A percentile compares a stretch with the other conserved stretches of the same genome.
Conservation (phyloP, 305 asterid species). For the Fraxinus nigra region DNA sequence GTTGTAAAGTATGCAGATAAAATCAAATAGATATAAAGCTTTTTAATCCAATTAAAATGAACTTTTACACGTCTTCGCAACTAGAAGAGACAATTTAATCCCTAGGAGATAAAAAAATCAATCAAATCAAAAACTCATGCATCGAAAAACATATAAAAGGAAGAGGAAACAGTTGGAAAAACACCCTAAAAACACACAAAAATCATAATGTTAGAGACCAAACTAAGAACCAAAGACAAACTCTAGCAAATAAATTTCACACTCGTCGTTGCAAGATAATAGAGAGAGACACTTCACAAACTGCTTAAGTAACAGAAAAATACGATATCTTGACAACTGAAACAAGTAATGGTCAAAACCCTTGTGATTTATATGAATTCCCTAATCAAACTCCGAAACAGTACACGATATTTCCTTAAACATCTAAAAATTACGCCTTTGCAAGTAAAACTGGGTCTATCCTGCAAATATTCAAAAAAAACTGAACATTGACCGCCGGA, state of each 20-base stretch:
- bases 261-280: constrained; percentile 5
- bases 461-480: background rate
- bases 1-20: background rate
- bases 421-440: background rate
- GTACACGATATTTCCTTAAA: constrained; percentile 3
- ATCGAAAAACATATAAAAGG: background rate
- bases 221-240: constrained; percentile 5
- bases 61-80: constrained; percentile 6
- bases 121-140: background rate
- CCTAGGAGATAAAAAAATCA: background rate
- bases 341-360: constrained; percentile 12
- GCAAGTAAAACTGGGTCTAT: constrained; percentile 15
- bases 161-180: background rate
- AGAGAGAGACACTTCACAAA: constrained; percentile 11
- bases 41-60: constrained; percentile 12
- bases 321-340: background rate
- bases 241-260: constrained; percentile 11
- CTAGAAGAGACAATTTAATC: constrained; percentile 1
- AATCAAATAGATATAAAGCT: background rate
- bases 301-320: constrained; percentile 22
- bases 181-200: constrained; percentile 7
- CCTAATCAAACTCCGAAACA: background rate
- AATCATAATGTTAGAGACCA: background rate
- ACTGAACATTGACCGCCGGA: constrained; percentile 9
- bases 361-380: background rate